Conservation (phyloP, 805 yeast genomes). For the Candida succiphila region DNA sequence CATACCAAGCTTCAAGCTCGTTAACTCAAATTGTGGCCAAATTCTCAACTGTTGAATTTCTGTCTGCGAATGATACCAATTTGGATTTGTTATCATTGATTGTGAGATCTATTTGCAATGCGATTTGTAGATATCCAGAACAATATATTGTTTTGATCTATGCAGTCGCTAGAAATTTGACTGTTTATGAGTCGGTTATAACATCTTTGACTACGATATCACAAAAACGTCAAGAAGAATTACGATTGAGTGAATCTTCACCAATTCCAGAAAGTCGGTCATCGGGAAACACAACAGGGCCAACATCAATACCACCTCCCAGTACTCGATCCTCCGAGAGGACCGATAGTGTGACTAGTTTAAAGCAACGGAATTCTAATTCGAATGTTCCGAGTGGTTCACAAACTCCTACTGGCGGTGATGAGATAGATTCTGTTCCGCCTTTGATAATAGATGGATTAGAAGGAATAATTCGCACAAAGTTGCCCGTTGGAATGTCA, state of each 20-base stretch:
- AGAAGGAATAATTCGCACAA: constrained; percentile 30
- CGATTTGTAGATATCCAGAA: constrained; percentile 37
- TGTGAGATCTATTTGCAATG: constrained; percentile 44
- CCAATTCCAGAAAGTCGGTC: neutral
- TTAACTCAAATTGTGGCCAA: constrained; percentile 33
- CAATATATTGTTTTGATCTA: constrained; percentile 47
- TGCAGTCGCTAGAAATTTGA: constrained; percentile 33
- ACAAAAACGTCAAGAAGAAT: constrained; percentile 1
- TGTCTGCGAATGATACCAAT: constrained; percentile 31
- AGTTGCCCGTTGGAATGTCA: constrained; percentile 54
- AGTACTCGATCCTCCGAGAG: neutral
- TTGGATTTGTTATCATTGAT: constrained; percentile 50
- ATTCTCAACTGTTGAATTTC: constrained; percentile 25
- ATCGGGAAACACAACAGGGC: neutral
- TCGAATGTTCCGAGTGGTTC: neutral
- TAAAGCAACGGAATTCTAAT: too few species aligned
- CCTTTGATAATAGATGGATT: neutral
- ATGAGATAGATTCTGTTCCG: constrained; percentile 1
- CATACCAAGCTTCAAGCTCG: constrained; percentile 38
- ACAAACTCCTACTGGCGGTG: neutral
- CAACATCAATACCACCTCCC: neutral
- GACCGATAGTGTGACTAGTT: neutral
- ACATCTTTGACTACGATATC: constrained; percentile 22
- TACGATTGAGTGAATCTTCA: neutral
- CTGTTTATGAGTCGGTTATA: constrained; percentile 26